These are phyloP conservation scores for Chaetomiaceae sp. DNA, from an alignment of 2,329 filamentous ascomycete genomes.

Conservation along the genomic window DNA sequence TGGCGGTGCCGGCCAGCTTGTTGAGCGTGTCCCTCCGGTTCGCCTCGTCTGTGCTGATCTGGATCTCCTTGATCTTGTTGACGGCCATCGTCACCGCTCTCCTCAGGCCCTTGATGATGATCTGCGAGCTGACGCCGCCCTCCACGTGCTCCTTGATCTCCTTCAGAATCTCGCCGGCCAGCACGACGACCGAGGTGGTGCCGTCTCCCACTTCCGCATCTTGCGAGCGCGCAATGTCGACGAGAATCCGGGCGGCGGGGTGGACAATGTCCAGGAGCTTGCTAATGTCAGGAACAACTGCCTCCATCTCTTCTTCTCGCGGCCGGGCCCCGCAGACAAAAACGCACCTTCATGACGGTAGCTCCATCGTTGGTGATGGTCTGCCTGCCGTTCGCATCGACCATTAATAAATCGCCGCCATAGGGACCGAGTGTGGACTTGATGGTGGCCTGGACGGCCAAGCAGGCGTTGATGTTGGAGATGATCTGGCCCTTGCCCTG, in stretches of 20 bases:
- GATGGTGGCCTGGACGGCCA: slow-evolving; percentile 92
- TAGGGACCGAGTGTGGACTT: slow-evolving; percentile 95
- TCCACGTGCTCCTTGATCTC: slow-evolving; percentile 95
- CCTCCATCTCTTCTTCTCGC: background rate
- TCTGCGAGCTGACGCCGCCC: slow-evolving; percentile 93
- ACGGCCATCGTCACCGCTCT: slow-evolving; percentile 85
- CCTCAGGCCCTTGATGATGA: slow-evolving; percentile 93
- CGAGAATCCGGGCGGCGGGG: slow-evolving; percentile 92
- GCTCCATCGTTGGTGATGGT: slow-evolving; percentile 99
- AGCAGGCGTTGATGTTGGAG: slow-evolving; percentile 97
- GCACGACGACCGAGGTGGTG: slow-evolving; percentile 92
- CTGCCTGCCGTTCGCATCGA: slow-evolving; percentile 90
- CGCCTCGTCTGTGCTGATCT: slow-evolving; percentile 74
- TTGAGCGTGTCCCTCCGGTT: slow-evolving; percentile 82
- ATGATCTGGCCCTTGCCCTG: slow-evolving; percentile 96
- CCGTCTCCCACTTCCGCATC: slow-evolving; percentile 98
- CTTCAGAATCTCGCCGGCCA: slow-evolving; percentile 96
- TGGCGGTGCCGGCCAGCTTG: slow-evolving; percentile 90
- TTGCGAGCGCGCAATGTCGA: slow-evolving; percentile 97
- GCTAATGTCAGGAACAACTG: slow-evolving; percentile 9
- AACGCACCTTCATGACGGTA: slow-evolving; percentile 95
- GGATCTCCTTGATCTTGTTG: slow-evolving; percentile 98
- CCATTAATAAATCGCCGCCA: slow-evolving; percentile 91
- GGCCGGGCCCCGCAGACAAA: no score
- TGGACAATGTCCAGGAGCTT: slow-evolving; percentile 97